phyloP scores from a whole-genome alignment of 768 basidiomycete genomes.

The Butyriboletus loyo region DNA sequence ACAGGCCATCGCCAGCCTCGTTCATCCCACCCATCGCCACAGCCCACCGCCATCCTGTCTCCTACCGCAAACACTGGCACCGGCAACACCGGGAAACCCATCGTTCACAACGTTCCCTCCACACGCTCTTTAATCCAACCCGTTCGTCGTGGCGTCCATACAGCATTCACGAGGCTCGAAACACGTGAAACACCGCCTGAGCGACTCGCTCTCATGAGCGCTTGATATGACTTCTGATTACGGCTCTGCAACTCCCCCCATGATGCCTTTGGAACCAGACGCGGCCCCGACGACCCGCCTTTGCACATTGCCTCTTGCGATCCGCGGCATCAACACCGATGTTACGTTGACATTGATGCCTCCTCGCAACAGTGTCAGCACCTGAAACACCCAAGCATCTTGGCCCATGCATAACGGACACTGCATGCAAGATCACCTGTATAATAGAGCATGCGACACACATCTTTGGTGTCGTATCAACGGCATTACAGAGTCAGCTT shows the following conservation, averaged over 20 bases:
- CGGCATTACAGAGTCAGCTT: too few relatives aligned
- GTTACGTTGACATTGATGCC: not conserved
- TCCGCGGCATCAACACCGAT: not conserved
- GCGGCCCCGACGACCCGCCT: not conserved
- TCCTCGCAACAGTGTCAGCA: not conserved
- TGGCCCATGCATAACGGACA: too few relatives aligned
- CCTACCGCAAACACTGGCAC: too few relatives aligned
- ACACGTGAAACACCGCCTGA: not conserved
- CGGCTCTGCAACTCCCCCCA: not conserved
- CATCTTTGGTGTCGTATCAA: too few relatives aligned
- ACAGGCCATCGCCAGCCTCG: too few relatives aligned
- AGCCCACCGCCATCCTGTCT: not conserved
- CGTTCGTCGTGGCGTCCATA: not conserved
- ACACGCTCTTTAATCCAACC: too few relatives aligned
- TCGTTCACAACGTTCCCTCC: not conserved
- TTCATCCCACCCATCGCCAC: not conserved
- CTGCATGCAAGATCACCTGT: too few relatives aligned
- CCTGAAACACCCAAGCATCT: too few relatives aligned
- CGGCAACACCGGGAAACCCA: too few relatives aligned
- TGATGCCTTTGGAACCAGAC: not conserved
- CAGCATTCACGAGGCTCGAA: not conserved
- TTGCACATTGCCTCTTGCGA: too few relatives aligned
- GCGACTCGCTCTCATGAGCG: not conserved
- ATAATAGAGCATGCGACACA: too few relatives aligned
- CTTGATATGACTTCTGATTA: not conserved